Evolutionary conservation across 352 stramenopile species (phyloP).

Genomic region (Saprolegnia parasitica): DNA sequence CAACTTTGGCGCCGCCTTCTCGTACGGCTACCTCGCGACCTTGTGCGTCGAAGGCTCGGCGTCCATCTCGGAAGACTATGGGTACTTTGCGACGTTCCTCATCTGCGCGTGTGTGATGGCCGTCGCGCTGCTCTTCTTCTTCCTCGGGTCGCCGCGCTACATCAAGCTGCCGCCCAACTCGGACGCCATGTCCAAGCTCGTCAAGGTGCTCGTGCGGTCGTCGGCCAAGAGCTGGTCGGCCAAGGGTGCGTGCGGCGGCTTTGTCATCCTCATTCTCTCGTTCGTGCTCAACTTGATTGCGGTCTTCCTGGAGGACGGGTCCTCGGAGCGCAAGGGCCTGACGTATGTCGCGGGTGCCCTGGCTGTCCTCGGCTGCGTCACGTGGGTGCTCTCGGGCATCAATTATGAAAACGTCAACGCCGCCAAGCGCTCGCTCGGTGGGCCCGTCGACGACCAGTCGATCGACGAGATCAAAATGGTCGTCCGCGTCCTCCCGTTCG

Average conservation of each 20-base stretch:
- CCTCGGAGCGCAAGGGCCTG: slow-evolving; percentile 39
- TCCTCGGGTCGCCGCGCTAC: slow-evolving; percentile 45
- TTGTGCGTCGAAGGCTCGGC: slow-evolving; percentile 67
- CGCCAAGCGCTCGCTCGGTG: slow-evolving; percentile 39
- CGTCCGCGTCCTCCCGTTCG: slow-evolving; percentile 50
- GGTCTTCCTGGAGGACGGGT: slow-evolving; percentile 44
- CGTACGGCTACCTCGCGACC: slow-evolving; percentile 70
- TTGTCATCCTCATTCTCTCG: slow-evolving; percentile 38
- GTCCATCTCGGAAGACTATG: slow-evolving; percentile 57
- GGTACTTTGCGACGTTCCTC: slow-evolving; percentile 72
- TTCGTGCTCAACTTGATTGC: slow-evolving; percentile 53
- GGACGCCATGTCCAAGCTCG: slow-evolving; percentile 44
- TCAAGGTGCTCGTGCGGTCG: slow-evolving; percentile 36
- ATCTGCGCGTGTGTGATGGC: slow-evolving; percentile 45
- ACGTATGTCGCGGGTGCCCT: slow-evolving; percentile 44
- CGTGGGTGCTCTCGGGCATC: slow-evolving; percentile 45
- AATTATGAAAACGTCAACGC: slow-evolving; percentile 49
- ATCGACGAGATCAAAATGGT: slow-evolving; percentile 55
- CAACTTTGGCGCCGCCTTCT: slow-evolving; percentile 64
- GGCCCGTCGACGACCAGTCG: slow-evolving; percentile 37
- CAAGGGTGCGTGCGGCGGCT: slow-evolving; percentile 40
- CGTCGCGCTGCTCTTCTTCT: slow-evolving; percentile 41
- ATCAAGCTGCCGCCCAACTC: slow-evolving; percentile 41
- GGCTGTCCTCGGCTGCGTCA: slow-evolving; percentile 38
- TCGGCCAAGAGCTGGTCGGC: slow-evolving; percentile 31